Evolutionary conservation across 768 basidiomycete genomes (phyloP), one percentile per base, ranked within the genome.

Genomic region (Ramaria sp.): DNA sequence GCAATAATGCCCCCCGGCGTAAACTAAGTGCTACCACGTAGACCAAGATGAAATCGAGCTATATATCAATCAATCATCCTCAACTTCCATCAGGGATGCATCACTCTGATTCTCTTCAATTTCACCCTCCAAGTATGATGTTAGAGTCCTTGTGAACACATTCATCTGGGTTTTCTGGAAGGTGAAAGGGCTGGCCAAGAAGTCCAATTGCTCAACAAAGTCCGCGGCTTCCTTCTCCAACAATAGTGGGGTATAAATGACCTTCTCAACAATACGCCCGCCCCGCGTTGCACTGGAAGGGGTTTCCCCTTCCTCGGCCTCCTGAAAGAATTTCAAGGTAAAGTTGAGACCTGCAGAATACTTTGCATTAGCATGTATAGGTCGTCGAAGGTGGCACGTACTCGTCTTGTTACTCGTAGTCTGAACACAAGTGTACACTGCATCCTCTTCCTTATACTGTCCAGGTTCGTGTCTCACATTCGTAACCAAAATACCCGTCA

Each of bases 401-500:
- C 69, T 64, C 47, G 63, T 63, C 10, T 59, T 57, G 70, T 61
- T 66, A 58, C 65, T 65, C 51, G 52, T 75, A 70, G 84, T 83
- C 66, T 83, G 90, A 31, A 88, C 68, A 66, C 90, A 94, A 6
- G 72, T 78, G 59, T 84, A 76, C 13, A 73, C 68, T 71, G 81
- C 76, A 56, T 89, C 81, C 17, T 88, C 84, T 7, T 76, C 62
- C 37, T 76, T 72, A 53, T 72, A 70, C 52, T 70, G 68, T 27
- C 67, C 68, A 38, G 62, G 65, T 57, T 73, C 75, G 53, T 75
- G 67, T 63, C 82, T 84, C 66, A 89, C 75, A 52, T 74, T 78
- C 3, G 79, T 73, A 22, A 94, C 76, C 39, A 89, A 74, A 22
- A 94, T 71, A 63, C 91, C 89, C 1, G 89, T 91, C 61, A 91